Base-by-base conservation (phyloP, 805 yeast genomes). In the Candida alai region DNA sequence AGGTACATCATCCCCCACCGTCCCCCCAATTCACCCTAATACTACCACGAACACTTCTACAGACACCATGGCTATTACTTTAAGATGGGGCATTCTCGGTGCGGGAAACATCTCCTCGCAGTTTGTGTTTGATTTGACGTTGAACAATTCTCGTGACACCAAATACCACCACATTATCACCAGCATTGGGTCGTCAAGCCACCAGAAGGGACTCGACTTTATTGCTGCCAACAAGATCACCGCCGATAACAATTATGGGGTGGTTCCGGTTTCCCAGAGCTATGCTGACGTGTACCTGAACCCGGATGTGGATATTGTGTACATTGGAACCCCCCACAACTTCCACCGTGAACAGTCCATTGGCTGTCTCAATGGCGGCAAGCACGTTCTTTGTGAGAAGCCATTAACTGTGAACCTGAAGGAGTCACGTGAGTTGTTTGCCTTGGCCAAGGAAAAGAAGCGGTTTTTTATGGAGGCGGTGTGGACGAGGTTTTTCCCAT, bases 401-500 rank as follows among this genome's bases (percentile, higher is more conserved):
- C 76, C 80, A 6, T 55, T 74, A 43, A 67, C 76, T 2, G 63
- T 76, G 32, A 74, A 73, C 40, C 54, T 52, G 3, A 51, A 51
- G 14, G 77, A 76, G 36, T 62, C 74, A 5, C 43, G 54, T 19
- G 68, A 61, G 25, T 46, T 76, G 8, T 51, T 64, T 31, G 57
- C 48, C 1, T 57, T 65, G 29, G 82, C 82, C 3, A 56, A 58
- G 43, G 40, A 49, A 35, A 64, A 67, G 48, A 57, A 60, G 2
- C 47, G 64, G 31, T 74, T 70, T 40, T 54, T 77, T 23, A 70
- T 77, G 79, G 84, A 77, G 50, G 83, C 74, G 4, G 67, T 73
- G 34, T 74, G 80, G 80, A 67, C 78, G 4, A 59, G 76, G 31
- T 73, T 68, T 42, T 69, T 73, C 57, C 82, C 82, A 2, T 39